Evolutionary conservation across 2,329 filamentous ascomycete species (phyloP), one percentile per base, ranked within the genome.

Genomic region (Penicillium aurantiogriseum): DNA sequence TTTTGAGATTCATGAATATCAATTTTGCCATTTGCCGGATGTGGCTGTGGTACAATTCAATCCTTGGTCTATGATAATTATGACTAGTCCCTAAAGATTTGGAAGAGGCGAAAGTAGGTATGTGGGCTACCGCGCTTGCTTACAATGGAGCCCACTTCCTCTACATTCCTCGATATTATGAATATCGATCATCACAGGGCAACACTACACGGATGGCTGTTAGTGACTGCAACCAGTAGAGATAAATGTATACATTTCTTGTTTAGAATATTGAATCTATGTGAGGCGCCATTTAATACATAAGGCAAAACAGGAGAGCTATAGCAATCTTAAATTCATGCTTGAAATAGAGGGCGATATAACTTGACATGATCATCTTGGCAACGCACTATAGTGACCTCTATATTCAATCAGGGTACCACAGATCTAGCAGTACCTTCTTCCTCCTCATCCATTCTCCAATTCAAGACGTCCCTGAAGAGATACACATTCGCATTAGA

Each of bases 1-100:
- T 48, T 63, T 57, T 36, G 47, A 39, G 31, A 8, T 44, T 66
- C 58, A 66, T 62, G 63, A 65, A 66, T 66, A 65, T 57, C 56
- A 65, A 48, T 51, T 51, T 61, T 67, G 54, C 57, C 58, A 43
- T 62, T 63, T 38, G 57, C 52, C 58, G 57, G 58, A 51, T 53
- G 35, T 53, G 36, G 49, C 64, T 38, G 42, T 42, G 51, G 36
- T 44, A 49, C 11, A 27, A 54, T 49, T 9, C 38, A 45, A 33
- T 39, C 8, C 2, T 43, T 40, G 17, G 7, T 51, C 33, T 15
- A 19, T 39, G 11, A 27, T n/a, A 31, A 23, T 13, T 42, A 13
- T 4, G 29, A 21, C 33, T 31, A 29, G 31, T 8, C 17, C 2
- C 33, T 25, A 1, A 7, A 27, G 6, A 21, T 9, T 21, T 36